phyloP scores from a whole-genome alignment of 768 basidiomycete species.

The Pholiota conissans region DNA sequence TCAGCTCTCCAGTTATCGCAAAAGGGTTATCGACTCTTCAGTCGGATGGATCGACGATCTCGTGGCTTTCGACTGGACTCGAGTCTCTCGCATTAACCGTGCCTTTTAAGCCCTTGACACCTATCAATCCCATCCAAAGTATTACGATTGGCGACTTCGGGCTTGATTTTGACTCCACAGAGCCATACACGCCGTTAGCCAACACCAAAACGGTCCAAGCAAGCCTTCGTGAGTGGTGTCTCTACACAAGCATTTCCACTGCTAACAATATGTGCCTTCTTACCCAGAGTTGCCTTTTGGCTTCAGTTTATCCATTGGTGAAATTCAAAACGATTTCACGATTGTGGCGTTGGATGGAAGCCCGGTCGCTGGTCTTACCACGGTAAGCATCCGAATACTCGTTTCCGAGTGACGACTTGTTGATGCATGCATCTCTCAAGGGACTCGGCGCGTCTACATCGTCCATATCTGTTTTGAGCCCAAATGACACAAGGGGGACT shows the following conservation, averaged over 20 bases:
- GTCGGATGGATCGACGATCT: constrained; percentile 52
- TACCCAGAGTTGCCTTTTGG: constrained; percentile 67
- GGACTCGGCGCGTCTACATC: constrained; percentile 66
- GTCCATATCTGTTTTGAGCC: constrained; percentile 48
- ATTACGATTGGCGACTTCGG: constrained; percentile 63
- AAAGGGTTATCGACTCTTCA: constrained; percentile 60
- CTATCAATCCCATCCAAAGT: constrained; percentile 63
- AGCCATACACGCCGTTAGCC: constrained; percentile 58
- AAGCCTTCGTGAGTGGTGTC: constrained; percentile 42
- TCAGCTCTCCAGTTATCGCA: constrained; percentile 57
- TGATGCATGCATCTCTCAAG: constrained; percentile 28
- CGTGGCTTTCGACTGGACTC: constrained; percentile 68
- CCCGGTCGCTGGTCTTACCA: constrained; percentile 58
- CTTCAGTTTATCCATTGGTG: constrained; percentile 54
- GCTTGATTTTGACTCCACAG: constrained; percentile 51
- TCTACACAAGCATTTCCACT: not conserved
- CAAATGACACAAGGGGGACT: constrained; percentile 56
- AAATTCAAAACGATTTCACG: constrained; percentile 67
- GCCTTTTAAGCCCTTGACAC: constrained; percentile 50
- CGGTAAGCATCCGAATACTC: constrained; percentile 44
- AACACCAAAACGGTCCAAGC: constrained; percentile 63
- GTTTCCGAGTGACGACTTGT: not conserved
- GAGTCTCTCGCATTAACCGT: constrained; percentile 57
- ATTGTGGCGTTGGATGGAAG: constrained; percentile 50
- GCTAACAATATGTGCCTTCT: constrained; percentile 1